A percentile compares a stretch with the other conserved stretches of the same genome.
phyloP scores from a whole-genome alignment of 169 alveolate genomes.

The Plasmodium berghei region DNA sequence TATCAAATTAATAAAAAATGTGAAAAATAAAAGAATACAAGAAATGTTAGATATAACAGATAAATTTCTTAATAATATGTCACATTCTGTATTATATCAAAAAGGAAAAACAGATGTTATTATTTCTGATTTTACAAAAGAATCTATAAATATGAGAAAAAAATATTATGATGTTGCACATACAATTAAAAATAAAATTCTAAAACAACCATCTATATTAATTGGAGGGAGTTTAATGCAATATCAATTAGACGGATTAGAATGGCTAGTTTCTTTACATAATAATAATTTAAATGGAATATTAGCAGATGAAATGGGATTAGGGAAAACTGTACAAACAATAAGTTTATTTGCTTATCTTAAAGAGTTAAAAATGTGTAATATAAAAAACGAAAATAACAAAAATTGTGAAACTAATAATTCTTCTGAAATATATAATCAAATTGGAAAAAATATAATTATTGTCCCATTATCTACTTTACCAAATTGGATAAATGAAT shows the following conservation, averaged over 20 bases:
- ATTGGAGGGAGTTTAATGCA: constrained; percentile 85
- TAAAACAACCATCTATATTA: constrained; percentile 86
- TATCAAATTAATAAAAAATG: constrained; percentile 90
- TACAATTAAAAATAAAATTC: constrained; percentile 91
- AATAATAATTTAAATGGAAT: constrained; percentile 96
- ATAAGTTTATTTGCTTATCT: constrained; percentile 94
- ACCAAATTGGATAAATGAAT: constrained; percentile 97
- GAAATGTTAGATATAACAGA: constrained; percentile 95
- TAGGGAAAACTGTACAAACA: constrained; percentile 97
- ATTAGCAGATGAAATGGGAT: constrained; percentile 99
- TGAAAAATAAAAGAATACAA: constrained; percentile 94
- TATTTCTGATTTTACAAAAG: constrained; percentile 1
- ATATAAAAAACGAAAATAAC: not conserved
- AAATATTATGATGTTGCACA: constrained; percentile 93
- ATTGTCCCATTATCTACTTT: constrained; percentile 97
- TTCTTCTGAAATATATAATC: not conserved
- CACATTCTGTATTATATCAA: constrained; percentile 25
- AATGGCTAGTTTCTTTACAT: constrained; percentile 96
- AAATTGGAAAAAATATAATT: constrained; percentile 87
- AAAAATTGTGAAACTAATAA: not conserved
- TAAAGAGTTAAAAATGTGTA: constrained; percentile 88
- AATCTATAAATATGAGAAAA: constrained; percentile 46
- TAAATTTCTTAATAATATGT: constrained; percentile 91
- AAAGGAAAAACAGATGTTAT: not conserved
- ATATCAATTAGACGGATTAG: constrained; percentile 94